Base-by-base conservation (phyloP, 2,329 filamentous ascomycete genomes). In the Claviceps sorghi region DNA sequence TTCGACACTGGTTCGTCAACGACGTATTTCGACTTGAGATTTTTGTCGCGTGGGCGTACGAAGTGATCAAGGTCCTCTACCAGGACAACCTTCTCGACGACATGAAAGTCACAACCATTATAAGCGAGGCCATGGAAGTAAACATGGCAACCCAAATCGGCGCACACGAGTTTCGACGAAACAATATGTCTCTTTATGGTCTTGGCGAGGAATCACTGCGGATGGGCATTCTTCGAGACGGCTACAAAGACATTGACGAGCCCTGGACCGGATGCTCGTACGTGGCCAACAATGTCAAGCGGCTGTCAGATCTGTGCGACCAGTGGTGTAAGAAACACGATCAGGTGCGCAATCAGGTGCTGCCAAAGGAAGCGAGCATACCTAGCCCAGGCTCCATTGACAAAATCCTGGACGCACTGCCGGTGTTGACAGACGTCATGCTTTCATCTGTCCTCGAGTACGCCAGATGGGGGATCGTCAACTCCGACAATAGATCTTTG, bases 1-100 rank as follows among this genome's bases (percentile, higher is more conserved):
- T 95, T 17, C 80, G 89, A n/a, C 82, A 88, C 59, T 96, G 87
- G 81, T 95, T 96, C 61, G 75, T 89, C 55, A 77, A 85, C 58
- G 86, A 90, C 61, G 74, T 89, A 34, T 79, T 79, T 66, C 77
- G 78, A 30, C 75, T 94, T 58, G 81, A 89, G 52, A 73, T 86
- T 52, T 80, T 93, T 44, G 75, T 94, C 48, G 84, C 86, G 1
- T 93, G 86, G 84, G 82, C 85, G 9, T 86, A 81, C 60, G 83
- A 86, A 63, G 81, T 82, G 15, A 83, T 91, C 64, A 87, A 86
- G 63, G 79, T 84, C 52, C 73, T 84, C 53, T 84, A 83, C 60
- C 79, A 80, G 52, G 80, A 82, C 49, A 74, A 76, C 36, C 63
- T 77, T 2, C 72, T 79, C 46, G 76, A 84, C 58, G 72, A 78